phyloP scores from a whole-genome alignment of 495 filamentous ascomycete genomes.

The Venustampulla echinocandica region DNA sequence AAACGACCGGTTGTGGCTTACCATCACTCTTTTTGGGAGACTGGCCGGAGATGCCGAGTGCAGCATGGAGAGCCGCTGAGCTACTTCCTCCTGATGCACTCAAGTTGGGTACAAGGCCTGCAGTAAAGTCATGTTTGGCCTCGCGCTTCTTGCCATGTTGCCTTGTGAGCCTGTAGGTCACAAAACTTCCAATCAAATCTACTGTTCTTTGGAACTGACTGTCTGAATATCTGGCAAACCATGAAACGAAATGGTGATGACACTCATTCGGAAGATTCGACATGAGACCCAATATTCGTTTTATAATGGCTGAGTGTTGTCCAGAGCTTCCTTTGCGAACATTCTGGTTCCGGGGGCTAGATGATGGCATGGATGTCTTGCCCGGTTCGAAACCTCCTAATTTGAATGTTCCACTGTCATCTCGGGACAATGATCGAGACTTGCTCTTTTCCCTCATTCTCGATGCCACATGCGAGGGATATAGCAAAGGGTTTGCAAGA shows the following conservation, averaged over 20 bases:
- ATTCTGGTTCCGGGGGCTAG: slow-evolving; percentile 5
- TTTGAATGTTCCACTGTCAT: neutral
- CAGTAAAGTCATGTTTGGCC: slow-evolving; percentile 46
- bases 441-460: slow-evolving; percentile 24
- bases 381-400: neutral
- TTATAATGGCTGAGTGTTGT: slow-evolving; percentile 75
- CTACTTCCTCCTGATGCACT: slow-evolving; percentile 49
- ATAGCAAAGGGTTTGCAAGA: slow-evolving; percentile 71
- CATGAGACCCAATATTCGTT: slow-evolving; percentile 73
- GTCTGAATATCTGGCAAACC: slow-evolving; percentile 69
- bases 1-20: slow-evolving; percentile 49
- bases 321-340: slow-evolving; percentile 31
- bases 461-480: slow-evolving; percentile 26
- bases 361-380: neutral
- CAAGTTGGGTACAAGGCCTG: slow-evolving; percentile 63
- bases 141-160: slow-evolving; percentile 61
- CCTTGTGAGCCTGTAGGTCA: slow-evolving; percentile 71
- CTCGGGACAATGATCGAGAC: slow-evolving; percentile 20
- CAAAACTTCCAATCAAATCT: slow-evolving; percentile 68
- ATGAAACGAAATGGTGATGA: slow-evolving; percentile 76
- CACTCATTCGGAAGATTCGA: slow-evolving; percentile 68
- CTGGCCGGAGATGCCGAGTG: slow-evolving; percentile 46
- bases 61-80: slow-evolving; percentile 68
- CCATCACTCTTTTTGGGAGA: slow-evolving; percentile 39
- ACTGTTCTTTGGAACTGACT: slow-evolving; percentile 61